Conservation (phyloP, 257 asterid species). For the Lithospermum erythrorhizon region DNA sequence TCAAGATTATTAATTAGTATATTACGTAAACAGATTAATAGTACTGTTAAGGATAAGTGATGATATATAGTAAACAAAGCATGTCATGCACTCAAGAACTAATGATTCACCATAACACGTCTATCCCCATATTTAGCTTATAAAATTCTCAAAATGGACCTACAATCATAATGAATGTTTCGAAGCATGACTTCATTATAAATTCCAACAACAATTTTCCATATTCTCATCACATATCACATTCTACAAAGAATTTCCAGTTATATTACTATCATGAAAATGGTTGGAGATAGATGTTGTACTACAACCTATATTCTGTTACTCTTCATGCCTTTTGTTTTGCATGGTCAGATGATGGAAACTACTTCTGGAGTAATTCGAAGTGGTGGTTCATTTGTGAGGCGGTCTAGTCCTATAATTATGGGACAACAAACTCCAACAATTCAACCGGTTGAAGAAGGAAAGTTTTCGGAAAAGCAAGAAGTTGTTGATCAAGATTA, state of each 20-base stretch:
- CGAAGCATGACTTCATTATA: background rate
- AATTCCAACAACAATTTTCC: background rate
- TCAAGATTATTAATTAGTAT: background rate
- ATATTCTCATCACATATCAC: background rate
- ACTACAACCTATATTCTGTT: background rate
- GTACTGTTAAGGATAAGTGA: background rate
- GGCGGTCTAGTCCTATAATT: too few relatives aligned
- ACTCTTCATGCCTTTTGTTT: background rate
- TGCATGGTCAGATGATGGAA: background rate
- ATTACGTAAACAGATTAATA: background rate
- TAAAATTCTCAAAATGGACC: background rate
- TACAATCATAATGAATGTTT: background rate
- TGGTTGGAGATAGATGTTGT: background rate
- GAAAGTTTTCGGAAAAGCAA: background rate
- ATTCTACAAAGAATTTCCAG: background rate
- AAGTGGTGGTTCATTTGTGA: too few relatives aligned
- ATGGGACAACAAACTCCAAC: background rate
- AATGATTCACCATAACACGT: slow-evolving; percentile 4
- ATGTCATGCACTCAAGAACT: background rate
- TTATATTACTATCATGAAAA: background rate
- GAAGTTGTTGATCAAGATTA: slow-evolving; percentile 3
- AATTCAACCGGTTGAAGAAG: background rate
- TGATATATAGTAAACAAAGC: background rate
- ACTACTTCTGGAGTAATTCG: too few relatives aligned
- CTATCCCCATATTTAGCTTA: background rate